Base-by-base conservation (phyloP, 306 rosid genomes). In the Arachis hypogaea region DNA sequence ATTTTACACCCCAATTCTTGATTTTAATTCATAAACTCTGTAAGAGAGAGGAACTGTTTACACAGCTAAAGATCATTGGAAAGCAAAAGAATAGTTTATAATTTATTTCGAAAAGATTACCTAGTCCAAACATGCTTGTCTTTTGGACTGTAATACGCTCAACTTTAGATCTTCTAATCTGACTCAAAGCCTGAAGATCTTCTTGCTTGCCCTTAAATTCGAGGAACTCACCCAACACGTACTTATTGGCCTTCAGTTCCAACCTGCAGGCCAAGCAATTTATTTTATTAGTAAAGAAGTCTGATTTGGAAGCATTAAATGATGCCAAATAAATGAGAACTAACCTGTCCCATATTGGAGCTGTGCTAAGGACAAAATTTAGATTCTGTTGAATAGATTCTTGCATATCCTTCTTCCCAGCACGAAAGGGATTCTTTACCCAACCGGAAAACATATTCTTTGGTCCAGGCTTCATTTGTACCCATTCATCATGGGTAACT, bases 261-360 rank as follows among this genome's bases (percentile, higher is more conserved):
- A 94, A 66, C 79, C 98, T 93, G 88, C 71, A 73, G 63, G 64
- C 61, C 78, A 64, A 65, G 47, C 28, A 50, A 63, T 36, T 64
- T 61, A 18, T 76, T 66, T 46, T 28, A 54, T 33, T 58, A 80
- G 84, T 59, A 49, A 68, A 57, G 63, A 68, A 18, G 9, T 42
- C 55, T 29, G 33, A 64, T 71, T 70, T 9, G 52, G 28, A 14
- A 18, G 58, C 56, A 77, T 59, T 51, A 30, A 16, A 66, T 18
- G 50, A 66, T 57, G 62, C 56, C 44, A 74, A 77, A 2, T 11
- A 82, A 63, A 77, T 14, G 55, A 61, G 57, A 77, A 86, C 91
- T 59, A 66, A 93, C 99, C 94, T 92, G 72, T 94, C 99, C 99
- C 99, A 94, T 79, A 87, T 86, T 22, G 99, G 99, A 77, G 99